Evolutionary conservation across 2,329 filamentous ascomycete species (phyloP).

Genomic region (Claviceps spartinae): DNA sequence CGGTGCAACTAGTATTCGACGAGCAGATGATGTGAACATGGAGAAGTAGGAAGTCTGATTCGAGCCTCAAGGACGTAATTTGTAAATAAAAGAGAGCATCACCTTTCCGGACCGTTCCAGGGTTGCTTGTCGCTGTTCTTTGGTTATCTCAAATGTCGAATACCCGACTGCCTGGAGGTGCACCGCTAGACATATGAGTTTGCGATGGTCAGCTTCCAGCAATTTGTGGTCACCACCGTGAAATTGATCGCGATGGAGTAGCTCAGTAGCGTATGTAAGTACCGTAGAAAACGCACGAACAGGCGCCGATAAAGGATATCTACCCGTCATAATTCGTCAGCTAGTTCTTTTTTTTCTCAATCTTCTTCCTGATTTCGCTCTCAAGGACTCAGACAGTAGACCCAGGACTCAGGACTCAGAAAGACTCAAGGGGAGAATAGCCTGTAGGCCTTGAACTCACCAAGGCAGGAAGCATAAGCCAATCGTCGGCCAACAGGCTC

Average conservation of each 20-base stretch:
- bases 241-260: background rate
- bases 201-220: no score
- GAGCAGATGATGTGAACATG: no score
- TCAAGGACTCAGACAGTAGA: no score
- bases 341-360: background rate
- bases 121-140: background rate
- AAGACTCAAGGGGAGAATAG: background rate
- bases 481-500: conserved; percentile 9
- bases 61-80: no score
- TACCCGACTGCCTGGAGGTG: background rate
- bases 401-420: no score
- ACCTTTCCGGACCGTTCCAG: background rate
- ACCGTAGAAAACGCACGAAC: background rate
- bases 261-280: background rate
- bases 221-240: no score
- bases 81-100: no score
- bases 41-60: no score
- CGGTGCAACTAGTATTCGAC: no score
- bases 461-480: conserved; percentile 5
- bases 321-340: background rate
- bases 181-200: background rate
- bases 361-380: no score
- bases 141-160: background rate
- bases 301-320: background rate
- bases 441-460: conserved; percentile 2